phyloP scores from a whole-genome alignment of 352 stramenopile species.

The Globisporangium solare region DNA sequence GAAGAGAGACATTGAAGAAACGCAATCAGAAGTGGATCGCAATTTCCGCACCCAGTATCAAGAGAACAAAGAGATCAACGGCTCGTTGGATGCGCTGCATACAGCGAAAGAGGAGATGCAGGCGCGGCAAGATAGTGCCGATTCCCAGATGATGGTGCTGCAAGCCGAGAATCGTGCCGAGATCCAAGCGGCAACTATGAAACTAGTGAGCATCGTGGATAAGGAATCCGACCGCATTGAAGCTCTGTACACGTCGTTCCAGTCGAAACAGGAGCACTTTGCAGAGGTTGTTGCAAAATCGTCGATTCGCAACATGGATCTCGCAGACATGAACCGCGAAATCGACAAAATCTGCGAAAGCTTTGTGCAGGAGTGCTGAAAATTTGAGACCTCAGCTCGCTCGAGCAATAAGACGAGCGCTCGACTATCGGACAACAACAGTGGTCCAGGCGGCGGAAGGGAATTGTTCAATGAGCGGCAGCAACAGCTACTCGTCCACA shows the following conservation, averaged over 20 bases:
- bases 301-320: slow-evolving; percentile 80
- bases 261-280: slow-evolving; percentile 80
- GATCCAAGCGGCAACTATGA: slow-evolving; percentile 57
- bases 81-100: slow-evolving; percentile 35
- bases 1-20: slow-evolving; percentile 54
- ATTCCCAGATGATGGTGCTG: slow-evolving; percentile 60
- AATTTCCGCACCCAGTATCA: slow-evolving; percentile 52
- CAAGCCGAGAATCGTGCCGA: slow-evolving; percentile 71
- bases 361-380: slow-evolving; percentile 83
- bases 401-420: slow-evolving; percentile 42
- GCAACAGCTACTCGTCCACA: slow-evolving; percentile 68
- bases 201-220: slow-evolving; percentile 65
- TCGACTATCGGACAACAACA: slow-evolving; percentile 38
- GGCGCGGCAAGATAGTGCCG: slow-evolving; percentile 45
- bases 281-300: slow-evolving; percentile 68
- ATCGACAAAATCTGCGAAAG: slow-evolving; percentile 75
- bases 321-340: slow-evolving; percentile 74
- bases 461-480: slow-evolving; percentile 83
- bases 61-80: slow-evolving; percentile 46
- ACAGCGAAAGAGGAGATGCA: slow-evolving; percentile 46
- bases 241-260: slow-evolving; percentile 73
- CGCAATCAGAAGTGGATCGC: slow-evolving; percentile 46
- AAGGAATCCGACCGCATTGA: slow-evolving; percentile 81
- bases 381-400: slow-evolving; percentile 80
- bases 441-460: slow-evolving; percentile 18